These are phyloP conservation scores for Ananas comosus DNA, from an alignment of 176 grass and related monocot genomes.

Conservation along the genomic window DNA sequence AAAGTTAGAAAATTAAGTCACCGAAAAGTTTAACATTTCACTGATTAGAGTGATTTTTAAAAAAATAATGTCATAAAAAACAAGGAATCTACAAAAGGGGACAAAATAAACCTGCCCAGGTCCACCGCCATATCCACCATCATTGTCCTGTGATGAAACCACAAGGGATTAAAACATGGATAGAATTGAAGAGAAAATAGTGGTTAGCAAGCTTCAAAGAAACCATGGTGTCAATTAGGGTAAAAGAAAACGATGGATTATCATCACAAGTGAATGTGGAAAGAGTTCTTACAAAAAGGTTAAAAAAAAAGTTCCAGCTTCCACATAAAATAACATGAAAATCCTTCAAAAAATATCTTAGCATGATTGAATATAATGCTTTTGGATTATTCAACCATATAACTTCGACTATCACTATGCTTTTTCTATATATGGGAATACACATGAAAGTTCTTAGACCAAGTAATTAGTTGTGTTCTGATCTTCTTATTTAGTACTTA, in stretches of 20 bases:
- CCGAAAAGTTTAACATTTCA: no score
- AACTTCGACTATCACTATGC: no score
- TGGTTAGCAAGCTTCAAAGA: neutral
- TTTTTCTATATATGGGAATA: no score
- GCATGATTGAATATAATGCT: no score
- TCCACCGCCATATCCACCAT: conserved; percentile 86
- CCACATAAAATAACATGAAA: neutral
- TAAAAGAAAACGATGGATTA: neutral
- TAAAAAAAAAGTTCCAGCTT: neutral
- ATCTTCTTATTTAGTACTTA: no score
- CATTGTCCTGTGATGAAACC: conserved; percentile 57
- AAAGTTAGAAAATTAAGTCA: no score
- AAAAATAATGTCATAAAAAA: conserved; percentile 13
- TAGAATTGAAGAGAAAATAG: neutral
- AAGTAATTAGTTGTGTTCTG: no score
- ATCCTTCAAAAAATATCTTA: no score
- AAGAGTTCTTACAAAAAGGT: no score
- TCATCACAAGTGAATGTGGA: no score
- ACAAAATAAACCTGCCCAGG: conserved; percentile 76
- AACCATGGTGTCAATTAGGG: neutral
- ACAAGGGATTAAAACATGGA: neutral
- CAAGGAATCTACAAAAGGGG: neutral
- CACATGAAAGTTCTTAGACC: no score
- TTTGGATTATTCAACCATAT: no score
- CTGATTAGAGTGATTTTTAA: neutral